phyloP scores from a whole-genome alignment of 2,329 filamentous ascomycete species.

The Trichoderma atroviride region DNA sequence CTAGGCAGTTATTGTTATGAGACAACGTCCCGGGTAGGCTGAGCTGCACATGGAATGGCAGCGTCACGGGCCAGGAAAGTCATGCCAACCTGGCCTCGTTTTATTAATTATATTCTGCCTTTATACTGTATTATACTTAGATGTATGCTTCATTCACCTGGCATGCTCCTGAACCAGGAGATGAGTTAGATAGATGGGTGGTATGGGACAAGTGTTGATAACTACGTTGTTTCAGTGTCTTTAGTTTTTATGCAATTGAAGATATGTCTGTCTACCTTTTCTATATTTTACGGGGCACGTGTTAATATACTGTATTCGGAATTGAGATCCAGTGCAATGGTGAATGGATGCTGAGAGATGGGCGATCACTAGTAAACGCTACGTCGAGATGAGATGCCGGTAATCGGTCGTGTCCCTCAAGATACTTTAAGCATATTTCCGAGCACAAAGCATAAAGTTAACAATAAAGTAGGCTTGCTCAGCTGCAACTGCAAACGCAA shows the following conservation, averaged over 20 bases:
- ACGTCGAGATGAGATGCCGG: not conserved
- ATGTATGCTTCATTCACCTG: slow-evolving; percentile 17
- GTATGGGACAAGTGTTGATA: slow-evolving; percentile 3
- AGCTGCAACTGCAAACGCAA: not conserved
- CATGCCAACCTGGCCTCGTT: slow-evolving; percentile 14
- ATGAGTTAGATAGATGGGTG: slow-evolving; percentile 10
- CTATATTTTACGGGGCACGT: not conserved
- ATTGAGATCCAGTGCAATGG: not conserved
- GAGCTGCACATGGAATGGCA: slow-evolving; percentile 22
- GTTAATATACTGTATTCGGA: not conserved
- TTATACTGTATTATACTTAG: slow-evolving; percentile 27
- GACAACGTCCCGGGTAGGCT: slow-evolving; percentile 15
- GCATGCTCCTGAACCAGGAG: slow-evolving; percentile 22
- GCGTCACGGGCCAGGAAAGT: slow-evolving; percentile 17
- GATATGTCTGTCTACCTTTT: not conserved
- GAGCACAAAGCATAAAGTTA: not conserved
- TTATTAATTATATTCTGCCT: slow-evolving; percentile 27
- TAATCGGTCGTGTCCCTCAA: not conserved
- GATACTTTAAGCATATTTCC: not conserved
- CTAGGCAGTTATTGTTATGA: slow-evolving; percentile 19
- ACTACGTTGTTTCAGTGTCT: not conserved
- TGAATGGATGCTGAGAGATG: not conserved
- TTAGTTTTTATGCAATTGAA: not conserved
- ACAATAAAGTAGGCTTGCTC: not conserved
- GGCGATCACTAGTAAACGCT: not conserved